Evolutionary conservation across 768 basidiomycete genomes (phyloP).

Genomic region (Trametes gibbosa): DNA sequence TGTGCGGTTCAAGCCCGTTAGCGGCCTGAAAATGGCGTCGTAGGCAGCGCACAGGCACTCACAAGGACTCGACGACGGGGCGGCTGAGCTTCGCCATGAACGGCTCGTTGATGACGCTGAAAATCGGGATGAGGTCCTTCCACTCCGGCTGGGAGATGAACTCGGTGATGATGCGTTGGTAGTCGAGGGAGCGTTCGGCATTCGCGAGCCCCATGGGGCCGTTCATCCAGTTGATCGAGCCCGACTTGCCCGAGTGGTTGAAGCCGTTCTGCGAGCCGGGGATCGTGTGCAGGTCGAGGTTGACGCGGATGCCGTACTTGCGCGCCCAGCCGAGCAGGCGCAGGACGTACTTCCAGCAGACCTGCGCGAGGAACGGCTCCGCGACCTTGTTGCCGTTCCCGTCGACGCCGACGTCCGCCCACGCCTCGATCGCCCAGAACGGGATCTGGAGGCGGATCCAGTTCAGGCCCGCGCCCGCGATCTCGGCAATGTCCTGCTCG

Average conservation of each 20-base stretch:
- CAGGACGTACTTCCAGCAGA: constrained; percentile 82
- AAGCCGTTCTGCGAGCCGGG: constrained; percentile 79
- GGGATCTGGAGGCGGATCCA: constrained; percentile 80
- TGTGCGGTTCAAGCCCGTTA: constrained; percentile 36
- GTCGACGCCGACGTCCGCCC: constrained; percentile 39
- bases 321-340: constrained; percentile 77
- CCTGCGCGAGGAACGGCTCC: constrained; percentile 76
- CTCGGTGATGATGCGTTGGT: constrained; percentile 71
- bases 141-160: constrained; percentile 80
- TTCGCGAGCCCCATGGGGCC: constrained; percentile 87
- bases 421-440: constrained; percentile 84
- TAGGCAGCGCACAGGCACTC: constrained; percentile 25
- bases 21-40: neutral
- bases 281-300: constrained; percentile 74
- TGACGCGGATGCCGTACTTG: constrained; percentile 86
- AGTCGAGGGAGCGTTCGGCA: constrained; percentile 73
- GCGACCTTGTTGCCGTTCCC: constrained; percentile 16
- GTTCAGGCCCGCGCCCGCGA: constrained; percentile 67
- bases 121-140: constrained; percentile 56
- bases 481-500: constrained; percentile 29
- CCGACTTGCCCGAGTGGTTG: constrained; percentile 60
- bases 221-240: constrained; percentile 58
- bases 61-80: constrained; percentile 58
- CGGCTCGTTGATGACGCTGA: constrained; percentile 68
- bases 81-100: constrained; percentile 50